phyloP scores from a whole-genome alignment of 2,329 filamentous ascomycete species.

The Calonectria hongkongensis region DNA sequence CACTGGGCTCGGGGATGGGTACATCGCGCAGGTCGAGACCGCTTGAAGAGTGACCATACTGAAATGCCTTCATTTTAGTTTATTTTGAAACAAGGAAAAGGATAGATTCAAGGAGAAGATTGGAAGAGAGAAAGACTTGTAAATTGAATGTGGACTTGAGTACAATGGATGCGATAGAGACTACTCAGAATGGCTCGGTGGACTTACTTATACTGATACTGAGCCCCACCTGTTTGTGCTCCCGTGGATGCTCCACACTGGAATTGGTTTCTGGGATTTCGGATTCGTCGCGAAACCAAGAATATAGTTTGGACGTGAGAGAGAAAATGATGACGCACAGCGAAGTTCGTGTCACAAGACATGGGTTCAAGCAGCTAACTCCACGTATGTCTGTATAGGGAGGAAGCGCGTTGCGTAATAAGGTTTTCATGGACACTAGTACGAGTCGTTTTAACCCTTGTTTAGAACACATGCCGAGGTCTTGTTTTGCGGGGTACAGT shows the following conservation, averaged over 20 bases:
- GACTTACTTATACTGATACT: background rate
- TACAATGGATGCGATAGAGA: background rate
- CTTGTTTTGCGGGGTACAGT: no score
- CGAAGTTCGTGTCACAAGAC: background rate
- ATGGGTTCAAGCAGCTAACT: background rate
- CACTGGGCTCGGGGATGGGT: background rate
- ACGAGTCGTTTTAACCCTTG: no score
- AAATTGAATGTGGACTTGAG: no score
- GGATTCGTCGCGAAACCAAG: background rate
- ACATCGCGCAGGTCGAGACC: background rate
- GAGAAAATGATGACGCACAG: conserved; percentile 18
- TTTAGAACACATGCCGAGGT: no score
- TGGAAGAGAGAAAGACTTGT: background rate
- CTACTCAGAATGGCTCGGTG: background rate
- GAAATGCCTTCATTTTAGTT: conserved; percentile 10
- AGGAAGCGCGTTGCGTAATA: no score
- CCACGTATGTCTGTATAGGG: background rate
- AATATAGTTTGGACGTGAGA: conserved; percentile 1
- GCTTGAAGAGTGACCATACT: background rate
- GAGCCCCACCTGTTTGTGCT: background rate
- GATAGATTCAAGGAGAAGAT: no score
- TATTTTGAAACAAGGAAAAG: background rate
- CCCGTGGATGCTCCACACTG: no score
- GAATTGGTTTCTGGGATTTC: background rate
- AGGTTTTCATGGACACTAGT: no score